Evolutionary conservation across 2,329 filamentous ascomycete species (phyloP).

Genomic region (Alternaria hordeiaustralica): DNA sequence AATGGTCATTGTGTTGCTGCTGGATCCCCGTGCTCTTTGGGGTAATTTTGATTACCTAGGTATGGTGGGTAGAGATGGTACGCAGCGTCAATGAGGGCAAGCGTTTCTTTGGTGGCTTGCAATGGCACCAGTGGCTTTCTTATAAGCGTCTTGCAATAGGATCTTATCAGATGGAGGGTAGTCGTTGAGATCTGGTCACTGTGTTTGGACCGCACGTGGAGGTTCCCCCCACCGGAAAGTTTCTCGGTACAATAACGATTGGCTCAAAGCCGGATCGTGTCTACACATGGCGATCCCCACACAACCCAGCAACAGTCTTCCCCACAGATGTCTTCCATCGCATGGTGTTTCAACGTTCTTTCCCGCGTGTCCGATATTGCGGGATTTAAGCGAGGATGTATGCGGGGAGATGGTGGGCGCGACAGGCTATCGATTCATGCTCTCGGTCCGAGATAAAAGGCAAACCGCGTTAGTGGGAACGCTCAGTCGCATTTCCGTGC

Average conservation of each 20-base stretch:
- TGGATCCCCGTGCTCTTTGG: neutral
- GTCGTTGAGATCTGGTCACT: neutral
- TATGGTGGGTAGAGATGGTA: neutral
- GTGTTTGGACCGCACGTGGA: neutral
- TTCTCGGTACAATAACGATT: conserved; percentile 14
- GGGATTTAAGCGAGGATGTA: conserved; percentile 15
- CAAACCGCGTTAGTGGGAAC: neutral
- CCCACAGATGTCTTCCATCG: conserved; percentile 1
- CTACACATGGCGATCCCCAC: neutral
- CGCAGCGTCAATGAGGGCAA: conserved; percentile 3
- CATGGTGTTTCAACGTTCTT: neutral
- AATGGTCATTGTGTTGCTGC: conserved; percentile 34
- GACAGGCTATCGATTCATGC: conserved; percentile 13
- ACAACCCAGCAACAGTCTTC: neutral
- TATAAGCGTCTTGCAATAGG: conserved; percentile 4
- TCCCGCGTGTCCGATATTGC: conserved; percentile 1
- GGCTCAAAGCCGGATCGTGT: conserved; percentile 21
- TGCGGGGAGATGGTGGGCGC: conserved; percentile 14
- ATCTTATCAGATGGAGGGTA: neutral
- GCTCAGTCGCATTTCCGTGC: neutral
- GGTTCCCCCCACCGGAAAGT: neutral
- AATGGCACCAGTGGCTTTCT: conserved; percentile 8
- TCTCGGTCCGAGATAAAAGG: neutral
- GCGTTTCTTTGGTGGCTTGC: conserved; percentile 6
- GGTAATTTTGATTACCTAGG: neutral